Evolutionary conservation across 106 monocot genomes (phyloP).

Genomic region (Acorus calamus): DNA sequence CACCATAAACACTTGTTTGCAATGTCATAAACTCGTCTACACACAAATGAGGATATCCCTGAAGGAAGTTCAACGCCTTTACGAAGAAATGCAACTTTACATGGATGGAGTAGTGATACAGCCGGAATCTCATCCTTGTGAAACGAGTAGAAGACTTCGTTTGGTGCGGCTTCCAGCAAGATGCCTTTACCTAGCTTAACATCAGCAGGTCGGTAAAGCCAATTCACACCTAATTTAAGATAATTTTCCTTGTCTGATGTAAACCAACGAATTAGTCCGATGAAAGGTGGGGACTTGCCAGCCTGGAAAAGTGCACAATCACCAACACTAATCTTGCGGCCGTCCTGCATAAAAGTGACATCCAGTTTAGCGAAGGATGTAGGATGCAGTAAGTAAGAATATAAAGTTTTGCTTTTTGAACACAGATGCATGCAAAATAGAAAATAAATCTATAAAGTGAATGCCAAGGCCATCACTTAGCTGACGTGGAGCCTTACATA

Average conservation of each 20-base stretch:
- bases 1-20: slow-evolving; percentile 57
- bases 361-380: neutral
- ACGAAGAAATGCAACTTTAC: slow-evolving; percentile 59
- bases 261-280: slow-evolving; percentile 50
- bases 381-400: neutral
- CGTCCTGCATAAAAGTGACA: slow-evolving; percentile 29
- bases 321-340: slow-evolving; percentile 37
- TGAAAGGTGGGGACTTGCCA: slow-evolving; percentile 50
- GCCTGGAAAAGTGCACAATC: slow-evolving; percentile 62
- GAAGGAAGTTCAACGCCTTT: slow-evolving; percentile 43
- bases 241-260: slow-evolving; percentile 18
- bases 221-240: slow-evolving; percentile 49
- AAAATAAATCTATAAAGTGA: no score
- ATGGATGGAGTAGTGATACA: slow-evolving; percentile 58
- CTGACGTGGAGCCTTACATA: no score
- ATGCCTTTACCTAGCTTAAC: slow-evolving; percentile 46
- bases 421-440: no score
- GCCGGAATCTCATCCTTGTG: slow-evolving; percentile 52
- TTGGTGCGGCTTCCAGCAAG: slow-evolving; percentile 44
- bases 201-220: slow-evolving; percentile 59
- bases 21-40: slow-evolving; percentile 49
- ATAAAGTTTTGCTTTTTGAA: neutral
- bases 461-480: no score
- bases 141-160: slow-evolving; percentile 65
- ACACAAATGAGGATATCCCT: slow-evolving; percentile 45